A percentile compares a stretch with the other conserved stretches of the same genome.
phyloP scores from a whole-genome alignment of 306 rosid species.

The Castanea mollissima region DNA sequence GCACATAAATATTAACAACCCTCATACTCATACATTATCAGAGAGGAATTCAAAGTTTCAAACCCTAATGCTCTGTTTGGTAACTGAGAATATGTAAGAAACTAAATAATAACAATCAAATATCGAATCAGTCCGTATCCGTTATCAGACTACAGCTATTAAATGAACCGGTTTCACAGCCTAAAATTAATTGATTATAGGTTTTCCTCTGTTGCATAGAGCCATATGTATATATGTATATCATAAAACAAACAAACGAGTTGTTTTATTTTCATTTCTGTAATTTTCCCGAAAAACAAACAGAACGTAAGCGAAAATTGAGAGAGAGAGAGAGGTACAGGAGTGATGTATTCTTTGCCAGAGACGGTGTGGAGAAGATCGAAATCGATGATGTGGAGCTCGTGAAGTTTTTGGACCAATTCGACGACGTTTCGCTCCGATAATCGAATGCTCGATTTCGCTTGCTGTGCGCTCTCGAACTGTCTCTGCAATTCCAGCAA shows the following conservation, averaged over 20 bases:
- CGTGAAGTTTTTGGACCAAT: slow-evolving; percentile 87
- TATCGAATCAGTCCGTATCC: background rate
- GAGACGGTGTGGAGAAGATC: slow-evolving; percentile 91
- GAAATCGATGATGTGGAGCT: slow-evolving; percentile 90
- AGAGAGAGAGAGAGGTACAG: slow-evolving; percentile 41
- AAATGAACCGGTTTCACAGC: background rate
- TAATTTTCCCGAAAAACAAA: background rate
- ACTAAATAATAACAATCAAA: background rate
- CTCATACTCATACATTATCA: background rate
- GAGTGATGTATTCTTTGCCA: slow-evolving; percentile 98
- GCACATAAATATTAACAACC: background rate
- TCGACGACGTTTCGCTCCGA: slow-evolving; percentile 98
- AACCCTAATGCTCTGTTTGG: background rate
- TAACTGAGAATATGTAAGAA: background rate
- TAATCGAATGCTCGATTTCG: slow-evolving; percentile 83
- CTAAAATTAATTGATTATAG: background rate
- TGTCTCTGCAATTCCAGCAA: slow-evolving; percentile 88
- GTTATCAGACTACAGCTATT: background rate
- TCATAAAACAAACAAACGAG: background rate
- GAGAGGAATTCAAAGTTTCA: background rate
- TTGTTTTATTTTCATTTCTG: background rate
- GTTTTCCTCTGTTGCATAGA: background rate
- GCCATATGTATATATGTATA: background rate
- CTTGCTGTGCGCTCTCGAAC: slow-evolving; percentile 95
- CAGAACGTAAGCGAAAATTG: background rate